These are phyloP conservation scores for Alternaria viburni DNA, from an alignment of 2,329 filamentous ascomycete species.

Conservation along the genomic window DNA sequence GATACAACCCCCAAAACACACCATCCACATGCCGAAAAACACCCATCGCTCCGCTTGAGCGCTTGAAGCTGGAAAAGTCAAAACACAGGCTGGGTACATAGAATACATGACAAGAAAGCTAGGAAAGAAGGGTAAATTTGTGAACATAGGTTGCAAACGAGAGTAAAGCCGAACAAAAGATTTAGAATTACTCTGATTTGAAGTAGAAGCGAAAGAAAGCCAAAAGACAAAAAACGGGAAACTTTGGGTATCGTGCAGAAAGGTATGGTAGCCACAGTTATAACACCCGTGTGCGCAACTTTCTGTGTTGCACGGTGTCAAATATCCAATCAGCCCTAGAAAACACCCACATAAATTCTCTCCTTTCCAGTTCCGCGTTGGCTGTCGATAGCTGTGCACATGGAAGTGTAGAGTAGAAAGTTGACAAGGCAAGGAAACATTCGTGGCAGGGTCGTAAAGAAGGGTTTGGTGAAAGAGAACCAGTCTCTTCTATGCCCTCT, in stretches of 20 bases:
- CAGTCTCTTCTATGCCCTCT: slow-evolving; percentile 22
- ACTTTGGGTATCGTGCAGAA: slow-evolving; percentile 6
- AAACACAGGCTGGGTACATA: neutral
- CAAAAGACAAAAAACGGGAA: neutral
- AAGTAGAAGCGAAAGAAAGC: neutral
- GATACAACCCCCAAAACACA: neutral
- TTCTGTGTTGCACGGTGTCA: neutral
- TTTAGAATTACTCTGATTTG: neutral
- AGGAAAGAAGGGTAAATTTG: neutral
- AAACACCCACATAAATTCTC: neutral
- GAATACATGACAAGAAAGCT: neutral
- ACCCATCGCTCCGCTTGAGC: neutral
- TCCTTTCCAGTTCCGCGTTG: neutral
- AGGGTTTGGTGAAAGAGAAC: slow-evolving; percentile 18
- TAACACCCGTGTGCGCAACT: neutral
- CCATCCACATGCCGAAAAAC: neutral
- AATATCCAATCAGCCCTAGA: neutral
- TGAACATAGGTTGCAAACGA: too few species aligned
- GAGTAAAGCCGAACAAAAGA: neutral
- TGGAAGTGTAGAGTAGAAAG: slow-evolving; percentile 1
- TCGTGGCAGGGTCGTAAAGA: neutral
- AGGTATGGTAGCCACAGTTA: neutral
- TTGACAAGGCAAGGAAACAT: neutral
- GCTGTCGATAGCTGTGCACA: neutral
- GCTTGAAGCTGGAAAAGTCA: neutral